These are phyloP conservation scores for Schoenoplectus tabernaemontani DNA, from an alignment of 202 grass and related monocot species.

Conservation along the genomic window DNA sequence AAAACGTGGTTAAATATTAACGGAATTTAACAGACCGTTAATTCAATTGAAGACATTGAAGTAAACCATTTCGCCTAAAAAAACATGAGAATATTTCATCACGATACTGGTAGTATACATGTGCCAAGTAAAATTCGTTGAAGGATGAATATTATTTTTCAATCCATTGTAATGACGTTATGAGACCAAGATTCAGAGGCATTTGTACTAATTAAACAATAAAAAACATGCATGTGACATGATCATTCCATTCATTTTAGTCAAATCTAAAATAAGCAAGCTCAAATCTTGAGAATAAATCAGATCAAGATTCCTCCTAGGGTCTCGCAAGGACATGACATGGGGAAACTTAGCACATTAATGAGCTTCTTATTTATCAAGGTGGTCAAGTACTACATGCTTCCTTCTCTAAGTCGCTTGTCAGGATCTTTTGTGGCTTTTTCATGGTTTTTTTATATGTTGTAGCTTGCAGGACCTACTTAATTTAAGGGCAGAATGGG, in stretches of 20 bases:
- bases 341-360: constrained; percentile 22
- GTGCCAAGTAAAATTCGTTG: neutral
- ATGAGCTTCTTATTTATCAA: constrained; percentile 26
- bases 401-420: neutral
- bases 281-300: constrained; percentile 28
- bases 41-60: neutral
- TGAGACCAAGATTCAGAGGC: constrained; percentile 20
- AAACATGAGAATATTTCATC: neutral
- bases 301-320: constrained; percentile 30
- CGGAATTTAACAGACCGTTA: neutral
- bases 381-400: constrained; percentile 14
- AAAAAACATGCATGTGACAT: constrained; percentile 22
- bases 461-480: neutral
- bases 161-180: neutral
- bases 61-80: neutral
- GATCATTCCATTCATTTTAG: constrained; percentile 24
- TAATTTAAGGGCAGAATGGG: neutral
- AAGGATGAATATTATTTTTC: neutral
- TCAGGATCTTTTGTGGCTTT: neutral
- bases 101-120: neutral
- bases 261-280: constrained; percentile 27
- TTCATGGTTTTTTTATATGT: neutral
- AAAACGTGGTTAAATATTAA: neutral
- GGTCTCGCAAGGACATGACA: constrained; percentile 11
- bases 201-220: constrained; percentile 13